Percentiles rank a stretch among this genome's conserved stretches.
Conservation (phyloP, 2,329 filamentous ascomycete genomes). For the Metarhizium anisopliae region DNA sequence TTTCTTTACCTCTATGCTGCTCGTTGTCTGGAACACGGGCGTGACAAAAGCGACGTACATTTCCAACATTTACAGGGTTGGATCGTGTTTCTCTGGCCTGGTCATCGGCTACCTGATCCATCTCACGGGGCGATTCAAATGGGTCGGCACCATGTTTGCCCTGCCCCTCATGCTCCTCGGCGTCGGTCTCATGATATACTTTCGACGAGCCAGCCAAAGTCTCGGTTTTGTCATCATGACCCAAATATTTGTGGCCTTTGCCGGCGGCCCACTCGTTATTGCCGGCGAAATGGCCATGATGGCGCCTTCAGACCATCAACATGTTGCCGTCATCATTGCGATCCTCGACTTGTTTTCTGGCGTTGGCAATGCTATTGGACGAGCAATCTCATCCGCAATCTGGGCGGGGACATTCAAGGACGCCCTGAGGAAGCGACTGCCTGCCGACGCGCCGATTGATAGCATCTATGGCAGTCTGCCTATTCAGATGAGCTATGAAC, state of each 20-base stretch:
- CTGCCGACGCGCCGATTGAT: slow-evolving; percentile 19
- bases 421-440: slow-evolving; percentile 40
- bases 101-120: slow-evolving; percentile 20
- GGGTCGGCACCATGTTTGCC: slow-evolving; percentile 36
- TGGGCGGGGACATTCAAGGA: slow-evolving; percentile 52
- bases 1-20: no score
- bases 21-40: no score
- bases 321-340: slow-evolving; percentile 38
- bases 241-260: no score
- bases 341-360: slow-evolving; percentile 42
- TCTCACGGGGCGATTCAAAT: slow-evolving; percentile 40
- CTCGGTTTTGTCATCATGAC: no score
- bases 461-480: slow-evolving; percentile 39
- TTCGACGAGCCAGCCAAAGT: no score
- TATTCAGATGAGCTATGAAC: slow-evolving; percentile 41
- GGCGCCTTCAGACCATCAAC: no score
- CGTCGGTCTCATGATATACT: no score
- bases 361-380: slow-evolving; percentile 52
- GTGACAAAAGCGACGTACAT: no score
- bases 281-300: no score
- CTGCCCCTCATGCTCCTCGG: slow-evolving; percentile 24
- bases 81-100: slow-evolving; percentile 29
- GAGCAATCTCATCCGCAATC: slow-evolving; percentile 52
- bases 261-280: no score
- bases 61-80: slow-evolving; percentile 26